Evolutionary conservation across 106 monocot genomes (phyloP), one percentile per base, ranked within the genome.

Genomic region (Vanilla planifolia): DNA sequence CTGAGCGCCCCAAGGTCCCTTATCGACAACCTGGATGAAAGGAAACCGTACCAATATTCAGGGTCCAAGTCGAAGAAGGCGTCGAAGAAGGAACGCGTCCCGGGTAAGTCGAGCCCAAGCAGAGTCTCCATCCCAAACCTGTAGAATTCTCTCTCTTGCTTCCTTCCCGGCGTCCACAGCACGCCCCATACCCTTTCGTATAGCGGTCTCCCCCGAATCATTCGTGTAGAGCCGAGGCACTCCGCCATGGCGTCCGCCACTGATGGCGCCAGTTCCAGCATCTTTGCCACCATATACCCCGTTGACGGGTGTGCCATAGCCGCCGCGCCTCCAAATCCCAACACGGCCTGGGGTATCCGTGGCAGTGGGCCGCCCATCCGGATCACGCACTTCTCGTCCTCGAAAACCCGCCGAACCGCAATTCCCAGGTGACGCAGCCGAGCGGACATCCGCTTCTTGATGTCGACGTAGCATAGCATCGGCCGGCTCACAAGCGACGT

Each of bases 361-460:
- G 73, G 73, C 14, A 74, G 40, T 9, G 73, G 61, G 0, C 73
- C 73, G 9, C 73, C 73, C 73, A 74, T 74, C 30, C 60, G 60
- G 37, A 74, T 74, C 50, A 74, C 5, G 17, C 73, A 74, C 52
- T 74, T 74, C 50, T 74, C 73, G 8, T 74, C 67, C 41, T 74
- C 73, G 48, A 74, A 16, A 29, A 74, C 67, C 1, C 73, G 29
- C 61, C 28, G 59, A 17, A 74, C 73, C 42, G 29, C 23, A 30
- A 74, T 67, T 14, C 73, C 73, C 51, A 67, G 6, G n/a, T 74
- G 73, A 32, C 73, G 35, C 30, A 74, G 60, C 33, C 73, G 50
- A 14, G 73, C 73, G n/a, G 42, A 66, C 73, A 74, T 74, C 52
- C 73, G 48, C 65, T 42, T 51, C 67, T 74, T 74, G 46, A 74